Conservation (phyloP, 2,329 filamentous ascomycete genomes). For the Aspergillus tubingensis region DNA sequence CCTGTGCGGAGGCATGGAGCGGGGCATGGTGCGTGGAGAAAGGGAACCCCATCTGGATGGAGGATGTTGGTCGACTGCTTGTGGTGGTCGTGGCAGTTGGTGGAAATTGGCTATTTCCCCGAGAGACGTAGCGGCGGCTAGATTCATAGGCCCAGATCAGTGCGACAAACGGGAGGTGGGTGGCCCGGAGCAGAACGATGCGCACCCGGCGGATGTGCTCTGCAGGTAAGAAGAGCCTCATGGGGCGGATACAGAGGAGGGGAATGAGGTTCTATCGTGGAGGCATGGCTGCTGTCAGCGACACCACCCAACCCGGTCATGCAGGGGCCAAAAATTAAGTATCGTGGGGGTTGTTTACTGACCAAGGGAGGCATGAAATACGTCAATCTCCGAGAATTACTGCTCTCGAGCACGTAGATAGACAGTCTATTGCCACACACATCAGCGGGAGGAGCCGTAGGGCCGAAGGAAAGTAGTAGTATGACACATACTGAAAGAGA, state of each 20-base stretch:
- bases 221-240: constrained; percentile 59
- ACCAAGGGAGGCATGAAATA: constrained; percentile 52
- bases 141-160: constrained; percentile 59
- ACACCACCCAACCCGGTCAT: not conserved
- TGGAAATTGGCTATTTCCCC: constrained; percentile 24
- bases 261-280: constrained; percentile 58
- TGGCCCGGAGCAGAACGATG: constrained; percentile 60
- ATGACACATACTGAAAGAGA: constrained; percentile 55
- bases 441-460: constrained; percentile 11
- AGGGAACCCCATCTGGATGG: constrained; percentile 21
- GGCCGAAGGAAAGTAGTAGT: not conserved
- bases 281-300: constrained; percentile 12
- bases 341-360: constrained; percentile 21
- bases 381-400: constrained; percentile 48
- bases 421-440: constrained; percentile 35
- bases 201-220: constrained; percentile 56
- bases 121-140: constrained; percentile 33
- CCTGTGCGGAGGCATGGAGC: constrained; percentile 26
- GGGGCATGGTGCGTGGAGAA: constrained; percentile 29
- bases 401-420: constrained; percentile 49
- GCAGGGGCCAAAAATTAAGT: not conserved
- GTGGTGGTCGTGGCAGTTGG: constrained; percentile 24
- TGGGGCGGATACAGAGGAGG: constrained; percentile 57
- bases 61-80: constrained; percentile 21
- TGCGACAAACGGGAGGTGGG: constrained; percentile 59